A percentile compares a stretch with the other conserved stretches of the same genome.
Evolutionary conservation across 306 rosid genomes (phyloP).

Genomic region (Cucurbita ficifolia): DNA sequence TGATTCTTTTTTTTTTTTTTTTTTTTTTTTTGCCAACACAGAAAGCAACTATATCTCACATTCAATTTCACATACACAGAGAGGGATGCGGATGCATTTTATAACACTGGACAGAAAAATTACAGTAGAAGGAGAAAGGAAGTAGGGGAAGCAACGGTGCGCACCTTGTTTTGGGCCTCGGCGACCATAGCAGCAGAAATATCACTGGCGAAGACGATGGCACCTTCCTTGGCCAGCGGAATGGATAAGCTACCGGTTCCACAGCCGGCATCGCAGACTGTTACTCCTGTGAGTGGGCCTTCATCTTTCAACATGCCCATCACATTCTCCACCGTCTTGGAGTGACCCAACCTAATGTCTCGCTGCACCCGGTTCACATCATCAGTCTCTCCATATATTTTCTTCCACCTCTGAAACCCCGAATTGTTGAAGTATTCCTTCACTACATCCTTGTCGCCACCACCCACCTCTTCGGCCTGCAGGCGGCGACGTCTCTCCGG

Average conservation of each 20-base stretch:
- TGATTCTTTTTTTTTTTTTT: no score
- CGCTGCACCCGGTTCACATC: slow-evolving; percentile 76
- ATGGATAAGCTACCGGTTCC: slow-evolving; percentile 85
- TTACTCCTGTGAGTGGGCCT: slow-evolving; percentile 42
- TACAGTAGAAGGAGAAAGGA: not conserved
- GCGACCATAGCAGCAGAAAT: slow-evolving; percentile 89
- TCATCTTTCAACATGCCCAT: slow-evolving; percentile 56
- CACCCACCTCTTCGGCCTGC: slow-evolving; percentile 95
- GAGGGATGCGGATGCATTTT: no score
- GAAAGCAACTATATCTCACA: no score
- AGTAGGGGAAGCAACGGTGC: not conserved
- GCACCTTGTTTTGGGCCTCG: slow-evolving; percentile 70
- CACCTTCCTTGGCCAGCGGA: slow-evolving; percentile 82
- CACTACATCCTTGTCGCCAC: slow-evolving; percentile 85
- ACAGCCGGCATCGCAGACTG: slow-evolving; percentile 87
- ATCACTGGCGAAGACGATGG: slow-evolving; percentile 50
- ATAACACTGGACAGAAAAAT: no score
- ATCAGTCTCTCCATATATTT: slow-evolving; percentile 81
- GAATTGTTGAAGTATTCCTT: slow-evolving; percentile 80
- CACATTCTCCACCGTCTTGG: slow-evolving; percentile 76
- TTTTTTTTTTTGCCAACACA: no score
- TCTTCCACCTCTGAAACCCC: slow-evolving; percentile 91
- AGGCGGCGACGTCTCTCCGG: slow-evolving; percentile 58
- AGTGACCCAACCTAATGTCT: slow-evolving; percentile 69
- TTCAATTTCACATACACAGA: no score